Evolutionary conservation across 1,139 yeast genomes (phyloP).

Genomic region (Candida sanyaensis): DNA sequence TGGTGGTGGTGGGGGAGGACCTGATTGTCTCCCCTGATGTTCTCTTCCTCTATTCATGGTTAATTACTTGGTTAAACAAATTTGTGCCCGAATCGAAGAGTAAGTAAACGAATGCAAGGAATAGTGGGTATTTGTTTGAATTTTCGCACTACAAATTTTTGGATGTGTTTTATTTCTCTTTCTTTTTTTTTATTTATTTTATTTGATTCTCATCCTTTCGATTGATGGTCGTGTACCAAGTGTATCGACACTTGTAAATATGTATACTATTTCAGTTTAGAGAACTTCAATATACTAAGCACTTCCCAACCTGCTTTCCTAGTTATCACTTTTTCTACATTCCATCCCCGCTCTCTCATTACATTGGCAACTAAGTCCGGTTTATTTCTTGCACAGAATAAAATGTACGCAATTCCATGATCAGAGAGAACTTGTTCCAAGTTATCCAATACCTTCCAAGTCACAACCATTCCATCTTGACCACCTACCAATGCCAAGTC

Average conservation of each 20-base stretch:
- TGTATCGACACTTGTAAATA: background rate
- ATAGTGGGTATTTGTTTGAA: background rate
- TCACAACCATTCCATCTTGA: conserved; percentile 82
- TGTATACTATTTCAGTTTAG: conserved; percentile 9
- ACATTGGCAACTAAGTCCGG: conserved; percentile 58
- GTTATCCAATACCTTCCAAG: conserved; percentile 58
- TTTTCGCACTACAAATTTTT: background rate
- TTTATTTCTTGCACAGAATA: conserved; percentile 84
- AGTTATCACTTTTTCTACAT: conserved; percentile 47
- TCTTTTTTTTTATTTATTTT: background rate
- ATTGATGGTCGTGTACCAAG: background rate
- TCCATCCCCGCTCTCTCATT: conserved; percentile 61
- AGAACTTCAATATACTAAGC: conserved; percentile 66
- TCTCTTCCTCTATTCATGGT: conserved; percentile 10
- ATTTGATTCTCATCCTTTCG: background rate
- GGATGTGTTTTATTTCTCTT: background rate
- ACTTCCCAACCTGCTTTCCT: conserved; percentile 97
- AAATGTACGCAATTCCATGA: conserved; percentile 75
- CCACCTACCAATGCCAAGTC: conserved; percentile 93
- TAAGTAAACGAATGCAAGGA: background rate
- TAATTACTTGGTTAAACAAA: background rate
- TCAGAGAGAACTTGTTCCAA: conserved; percentile 50
- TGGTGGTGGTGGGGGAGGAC: background rate
- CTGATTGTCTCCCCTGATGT: background rate
- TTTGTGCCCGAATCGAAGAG: too few species aligned